Base-by-base conservation (phyloP, 306 rosid species). In the Rubus parviflorus region DNA sequence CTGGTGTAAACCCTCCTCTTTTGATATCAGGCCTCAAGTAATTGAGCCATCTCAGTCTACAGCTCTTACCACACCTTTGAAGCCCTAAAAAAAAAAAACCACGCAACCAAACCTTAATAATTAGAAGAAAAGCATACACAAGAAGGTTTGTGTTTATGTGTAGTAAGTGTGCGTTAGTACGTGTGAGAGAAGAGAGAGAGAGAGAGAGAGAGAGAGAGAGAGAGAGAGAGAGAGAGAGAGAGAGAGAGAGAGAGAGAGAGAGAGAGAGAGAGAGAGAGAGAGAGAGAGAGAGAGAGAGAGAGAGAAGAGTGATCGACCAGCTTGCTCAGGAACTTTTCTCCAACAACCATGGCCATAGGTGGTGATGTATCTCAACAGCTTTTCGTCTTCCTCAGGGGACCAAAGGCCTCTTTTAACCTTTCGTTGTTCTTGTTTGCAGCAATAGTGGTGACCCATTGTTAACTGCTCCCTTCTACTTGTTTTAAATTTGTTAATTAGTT, bases 291-390 rank as follows among this genome's bases (percentile, higher is more conserved):
- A 47, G 47, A 71, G 75, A 49, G 19, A n/a, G 76, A 52, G 38
- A 72, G 22, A 73, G 23, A 82, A 1, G 2, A 30, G 35, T 30
- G 35, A 30, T 30, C 35, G 57, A 90, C 98, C 98, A 70, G 98
- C 98, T 92, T 90, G 89, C 42, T 92, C 98, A 0, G 98, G 98
- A 42, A 94, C 97, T 85, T 92, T 94, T 80, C 98, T 94, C 98
- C 98, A 94, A n/a, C 98, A 92, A 48, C 98, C 98, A 89, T 94
- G 89, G 61, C 98, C 98, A 62, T 94, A 92, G n/a, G 97, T 87
- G 72, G 97, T 86, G 54, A 94, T 94, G 84, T 92, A 94, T 82
- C 91, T 68, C 61, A 88, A 85, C 73, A 94, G 98, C 81, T 94
- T 94, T 81, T 94, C 98, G 67, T 94, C 98, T 79, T 94, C 98